phyloP scores from a whole-genome alignment of 371 early-diverging fungal species.

The Conidiobolus incongruus region DNA sequence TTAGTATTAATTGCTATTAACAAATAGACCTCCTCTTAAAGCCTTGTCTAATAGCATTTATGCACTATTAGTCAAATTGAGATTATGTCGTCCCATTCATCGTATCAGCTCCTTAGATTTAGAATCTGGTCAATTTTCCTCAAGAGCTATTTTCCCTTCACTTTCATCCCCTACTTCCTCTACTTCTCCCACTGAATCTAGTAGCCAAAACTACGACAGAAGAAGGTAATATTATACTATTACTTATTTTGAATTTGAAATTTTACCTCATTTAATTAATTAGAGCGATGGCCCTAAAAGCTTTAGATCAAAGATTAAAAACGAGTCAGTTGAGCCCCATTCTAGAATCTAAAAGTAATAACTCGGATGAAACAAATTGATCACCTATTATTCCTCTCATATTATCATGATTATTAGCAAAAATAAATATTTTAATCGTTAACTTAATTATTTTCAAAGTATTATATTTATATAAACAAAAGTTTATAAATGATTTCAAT shows the following conservation, averaged over 20 bases:
- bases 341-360: too few species aligned
- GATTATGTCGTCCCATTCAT: slow-evolving; percentile 19
- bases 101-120: slow-evolving; percentile 19
- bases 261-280: background rate
- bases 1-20: too few species aligned
- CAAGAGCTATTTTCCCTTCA: slow-evolving; percentile 13
- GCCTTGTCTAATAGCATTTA: slow-evolving; percentile 21
- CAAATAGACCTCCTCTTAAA: slow-evolving; percentile 23
- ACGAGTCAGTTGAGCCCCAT: background rate
- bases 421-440: too few species aligned
- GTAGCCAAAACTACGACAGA: slow-evolving; percentile 6
- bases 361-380: too few species aligned
- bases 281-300: slow-evolving; percentile 35
- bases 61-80: slow-evolving; percentile 17
- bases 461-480: too few species aligned
- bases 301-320: slow-evolving; percentile 29
- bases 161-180: slow-evolving; percentile 8
- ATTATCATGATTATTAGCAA: too few species aligned
- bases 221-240: slow-evolving; percentile 26
- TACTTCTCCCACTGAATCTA: too few species aligned
- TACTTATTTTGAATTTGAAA: too few species aligned
- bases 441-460: too few species aligned
- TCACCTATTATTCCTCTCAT: too few species aligned
- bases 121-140: slow-evolving; percentile 16
- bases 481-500: too few species aligned